Evolutionary conservation across 2,329 filamentous ascomycete genomes (phyloP), one percentile per base, ranked within the genome.

Genomic region (Tolypocladium capitatum): DNA sequence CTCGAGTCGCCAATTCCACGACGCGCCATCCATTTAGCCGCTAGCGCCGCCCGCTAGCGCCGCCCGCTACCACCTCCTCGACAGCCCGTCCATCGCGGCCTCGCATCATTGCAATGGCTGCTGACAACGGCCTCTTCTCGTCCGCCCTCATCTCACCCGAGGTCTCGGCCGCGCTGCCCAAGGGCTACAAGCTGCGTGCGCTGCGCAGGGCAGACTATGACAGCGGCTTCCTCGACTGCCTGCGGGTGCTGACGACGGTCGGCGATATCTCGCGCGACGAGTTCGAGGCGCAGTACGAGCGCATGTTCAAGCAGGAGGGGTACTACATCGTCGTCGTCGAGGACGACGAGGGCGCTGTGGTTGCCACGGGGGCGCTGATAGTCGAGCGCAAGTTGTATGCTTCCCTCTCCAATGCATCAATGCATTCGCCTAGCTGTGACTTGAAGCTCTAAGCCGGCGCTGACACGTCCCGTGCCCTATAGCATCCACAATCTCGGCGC

Each of bases 381-480:
- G 87, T 95, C 44, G 92, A 98, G 79, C 80, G 84, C 68, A 97
- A 97, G 70, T 92, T 92, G 84, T 88, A 71, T 63, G 81, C 73
- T 45, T 36, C 14, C 24, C 40, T 16, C 18, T 13, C 13, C 33
- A 13, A 16, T n/a, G 10, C 11, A 30, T 18, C 9, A 11, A 16
- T 24, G 10, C 27, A 18, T 11, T 18, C 27, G 9, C 10, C 21
- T 13, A 9, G 21, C 28, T 5, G 20, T 20, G 16, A 16, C 20
- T 31, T 28, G 45, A 27, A 36, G 3, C 38, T 48, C 60, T 58
- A 45, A 58, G 52, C 30, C 30, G 38, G 28, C 9, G 38, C 24
- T 41, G 24, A 41, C 38, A 5, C 35, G 31, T 46, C 36, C 43
- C 38, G 43, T 36, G 31, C 31, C 27, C 30, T 34, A 55, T 56